Base-by-base conservation (phyloP, 2,329 filamentous ascomycete species). In the Fusarium xylarioides region DNA sequence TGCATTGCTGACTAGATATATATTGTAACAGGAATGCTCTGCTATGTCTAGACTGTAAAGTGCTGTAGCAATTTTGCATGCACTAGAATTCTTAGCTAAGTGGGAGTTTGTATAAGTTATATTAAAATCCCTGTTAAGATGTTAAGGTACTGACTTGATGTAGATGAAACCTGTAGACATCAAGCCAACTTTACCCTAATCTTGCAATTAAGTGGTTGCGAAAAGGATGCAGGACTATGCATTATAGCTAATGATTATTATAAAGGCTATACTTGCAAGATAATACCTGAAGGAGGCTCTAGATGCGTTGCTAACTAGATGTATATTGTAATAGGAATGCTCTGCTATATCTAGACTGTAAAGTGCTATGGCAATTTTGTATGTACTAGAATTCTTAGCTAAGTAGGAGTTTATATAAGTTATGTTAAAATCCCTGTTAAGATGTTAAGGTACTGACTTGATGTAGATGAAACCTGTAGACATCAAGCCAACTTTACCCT, bases 391-490 rank as follows among this genome's bases (percentile, higher is more conserved):
- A 6, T 54, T 38, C 2, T 54, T 10, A 34, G 50, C 7, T 19
- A 38, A 18, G 10, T 38, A 0, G 50, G 50, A 38, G 3, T 38
- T 9, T 54, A 34, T 14, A 34, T 54, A 38, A 38, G 50, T 38
- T 0, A 7, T 16, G 7, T 30, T 0, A 0, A 7, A 2, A 5
- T 2, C 7, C 2, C 34, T 38, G 5, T n/a, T 4, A 2, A 21
- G 23, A n/a, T 28, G 4, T 9, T 28, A 9, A 18, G 14, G 34
- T 28, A 12, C 10, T 54, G 4, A 54, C 19, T 38, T 18, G 0
- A 30, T n/a, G 7, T 16, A 54, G 50, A 28, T 54, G 34, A 35
- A 38, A 30, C 34, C 50, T 0, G 7, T 54, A 0, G 26, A 54
- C 3, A 16, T 54, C 4, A 54, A 38, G 10, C 23, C 50, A 9